Evolutionary conservation across 371 early-diverging fungal genomes (phyloP).

Genomic region (Fennellomyces sp.): DNA sequence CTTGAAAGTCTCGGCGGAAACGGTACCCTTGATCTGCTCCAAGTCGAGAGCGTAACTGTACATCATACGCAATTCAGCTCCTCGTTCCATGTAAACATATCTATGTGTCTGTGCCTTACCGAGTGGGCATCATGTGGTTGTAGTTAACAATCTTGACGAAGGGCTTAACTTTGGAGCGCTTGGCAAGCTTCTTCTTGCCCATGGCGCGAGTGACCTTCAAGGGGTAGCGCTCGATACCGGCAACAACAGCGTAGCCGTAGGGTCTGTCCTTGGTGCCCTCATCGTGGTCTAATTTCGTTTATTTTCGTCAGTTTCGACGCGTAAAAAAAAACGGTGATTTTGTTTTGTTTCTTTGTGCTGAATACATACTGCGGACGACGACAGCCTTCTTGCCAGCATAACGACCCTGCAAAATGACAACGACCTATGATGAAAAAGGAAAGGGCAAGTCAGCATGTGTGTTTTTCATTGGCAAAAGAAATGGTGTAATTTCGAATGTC

Average conservation of each 20-base stretch:
- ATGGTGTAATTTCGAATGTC: no score
- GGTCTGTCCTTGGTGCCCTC: constrained; percentile 92
- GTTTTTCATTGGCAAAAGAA: not conserved
- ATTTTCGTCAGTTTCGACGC: not conserved
- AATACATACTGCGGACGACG: constrained; percentile 88
- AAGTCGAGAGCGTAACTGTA: constrained; percentile 81
- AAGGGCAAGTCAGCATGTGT: no score
- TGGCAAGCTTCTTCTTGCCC: constrained; percentile 93
- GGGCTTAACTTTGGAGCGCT: constrained; percentile 96
- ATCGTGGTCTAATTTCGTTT: constrained; percentile 62
- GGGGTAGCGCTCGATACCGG: constrained; percentile 96
- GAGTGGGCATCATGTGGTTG: constrained; percentile 99
- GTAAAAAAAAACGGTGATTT: constrained; percentile 3
- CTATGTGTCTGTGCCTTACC: no score
- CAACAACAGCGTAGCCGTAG: constrained; percentile 97
- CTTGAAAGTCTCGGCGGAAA: constrained; percentile 89
- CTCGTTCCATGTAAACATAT: not conserved
- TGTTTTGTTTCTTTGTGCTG: no score
- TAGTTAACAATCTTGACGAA: constrained; percentile 98
- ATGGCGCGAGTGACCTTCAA: constrained; percentile 94
- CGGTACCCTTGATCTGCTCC: constrained; percentile 85
- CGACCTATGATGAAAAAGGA: constrained; percentile 70
- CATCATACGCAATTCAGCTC: no score
- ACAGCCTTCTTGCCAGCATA: constrained; percentile 99
- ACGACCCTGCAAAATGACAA: constrained; percentile 95